Evolutionary conservation across 176 grass and related monocot species (phyloP), one percentile per base, ranked within the genome.

Genomic region (Eleusine indica): DNA sequence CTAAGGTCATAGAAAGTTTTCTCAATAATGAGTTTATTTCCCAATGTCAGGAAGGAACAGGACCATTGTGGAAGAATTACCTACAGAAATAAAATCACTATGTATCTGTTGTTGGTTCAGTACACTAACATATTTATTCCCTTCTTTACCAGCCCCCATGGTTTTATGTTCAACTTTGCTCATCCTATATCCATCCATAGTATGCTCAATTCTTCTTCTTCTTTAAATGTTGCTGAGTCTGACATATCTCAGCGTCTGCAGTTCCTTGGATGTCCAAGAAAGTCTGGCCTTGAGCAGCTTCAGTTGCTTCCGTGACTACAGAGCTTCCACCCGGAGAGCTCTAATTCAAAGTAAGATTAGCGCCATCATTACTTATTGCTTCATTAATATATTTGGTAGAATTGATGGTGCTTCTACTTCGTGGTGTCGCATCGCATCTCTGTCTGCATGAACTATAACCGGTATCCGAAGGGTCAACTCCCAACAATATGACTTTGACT

Each of bases 401-500:
- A 54, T 56, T 81, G 13, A 76, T 28, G 64, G 15, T 12, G 2
- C 25, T 40, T 74, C 75, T 78, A 79, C n/a, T 56, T 85, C 47
- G 17, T 75, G 68, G 80, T 66, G 48, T 62, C 60, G 21, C 47
- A 80, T 52, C 66, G 25, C 25, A 25, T 25, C 25, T n/a, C 77
- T 86, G 46, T 77, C 78, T 38, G 40, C 22, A 44, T 54, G 68
- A 80, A 80, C 10, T 80, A 74, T 62, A 83, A 88, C 65, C 4
- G 75, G 79, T 60, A 86, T 53, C 47, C 86, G 85, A 83, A 82
- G 86, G 21, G 86, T 93, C 87, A 66, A 43, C 77, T 87, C 43
- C 49, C 25, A 62, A 81, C 76, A 81, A 56, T 40, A 80, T 82
- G 72, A 43, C 4, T 70, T 57, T 6, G 67, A 44, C 25, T 76